Conservation (phyloP, 2,329 filamentous ascomycete genomes). For the Pseudocercospora eumusae region DNA sequence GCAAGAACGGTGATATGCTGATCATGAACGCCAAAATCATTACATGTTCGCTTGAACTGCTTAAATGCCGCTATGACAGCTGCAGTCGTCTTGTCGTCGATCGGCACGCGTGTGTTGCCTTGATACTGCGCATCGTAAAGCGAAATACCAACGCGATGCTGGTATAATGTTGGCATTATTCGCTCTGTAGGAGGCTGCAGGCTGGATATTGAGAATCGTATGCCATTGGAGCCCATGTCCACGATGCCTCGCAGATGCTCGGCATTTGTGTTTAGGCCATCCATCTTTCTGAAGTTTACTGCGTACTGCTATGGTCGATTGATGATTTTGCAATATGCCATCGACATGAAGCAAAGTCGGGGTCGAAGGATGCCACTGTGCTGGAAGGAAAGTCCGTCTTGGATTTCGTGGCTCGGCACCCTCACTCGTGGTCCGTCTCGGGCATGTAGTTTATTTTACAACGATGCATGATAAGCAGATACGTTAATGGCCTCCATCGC, state of each 20-base stretch:
- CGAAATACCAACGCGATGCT: conserved; percentile 77
- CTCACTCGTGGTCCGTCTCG: too few relatives aligned
- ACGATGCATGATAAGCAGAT: not conserved
- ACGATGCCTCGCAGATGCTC: conserved; percentile 38
- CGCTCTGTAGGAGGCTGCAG: conserved; percentile 70
- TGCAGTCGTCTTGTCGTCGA: conserved; percentile 61
- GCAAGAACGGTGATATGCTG: conserved; percentile 74
- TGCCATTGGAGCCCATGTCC: conserved; percentile 70
- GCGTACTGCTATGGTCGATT: too few relatives aligned
- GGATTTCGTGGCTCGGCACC: too few relatives aligned
- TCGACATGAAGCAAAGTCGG: not conserved
- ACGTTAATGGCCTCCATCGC: not conserved
- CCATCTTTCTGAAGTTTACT: too few relatives aligned
- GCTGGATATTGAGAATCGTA: conserved; percentile 86
- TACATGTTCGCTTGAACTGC: conserved; percentile 71
- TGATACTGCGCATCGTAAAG: conserved; percentile 74
- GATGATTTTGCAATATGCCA: too few relatives aligned
- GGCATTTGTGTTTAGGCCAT: conserved; percentile 16
- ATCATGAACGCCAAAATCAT: conserved; percentile 66
- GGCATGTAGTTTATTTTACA: too few relatives aligned
- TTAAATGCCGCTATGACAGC: conserved; percentile 67
- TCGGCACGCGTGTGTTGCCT: conserved; percentile 51
- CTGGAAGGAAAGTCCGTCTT: too few relatives aligned
- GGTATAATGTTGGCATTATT: conserved; percentile 74
- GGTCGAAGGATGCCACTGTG: too few relatives aligned